Evolutionary conservation across 1,284 basidiomycete genomes (phyloP).

Genomic region (Ustilago curta): DNA sequence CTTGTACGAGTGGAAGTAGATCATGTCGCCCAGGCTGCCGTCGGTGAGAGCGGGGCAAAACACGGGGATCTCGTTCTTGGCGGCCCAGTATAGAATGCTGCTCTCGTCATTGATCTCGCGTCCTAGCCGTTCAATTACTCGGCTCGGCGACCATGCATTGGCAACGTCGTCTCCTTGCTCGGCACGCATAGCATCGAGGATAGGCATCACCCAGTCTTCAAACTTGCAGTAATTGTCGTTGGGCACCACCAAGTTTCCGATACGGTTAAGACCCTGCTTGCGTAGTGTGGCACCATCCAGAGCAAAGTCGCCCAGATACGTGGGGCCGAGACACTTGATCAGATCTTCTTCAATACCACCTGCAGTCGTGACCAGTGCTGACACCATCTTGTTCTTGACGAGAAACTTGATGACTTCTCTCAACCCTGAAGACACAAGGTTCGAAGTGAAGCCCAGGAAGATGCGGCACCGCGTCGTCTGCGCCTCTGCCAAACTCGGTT

Average conservation of each 20-base stretch:
- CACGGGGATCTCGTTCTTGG: slow-evolving; percentile 93
- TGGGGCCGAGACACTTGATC: slow-evolving; percentile 97
- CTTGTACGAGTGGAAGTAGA: slow-evolving; percentile 91
- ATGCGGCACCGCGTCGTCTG: slow-evolving; percentile 82
- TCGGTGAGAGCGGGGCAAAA: slow-evolving; percentile 99
- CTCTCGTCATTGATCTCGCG: slow-evolving; percentile 97
- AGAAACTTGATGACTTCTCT: slow-evolving; percentile 93
- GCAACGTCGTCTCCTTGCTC: slow-evolving; percentile 82
- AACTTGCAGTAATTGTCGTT: slow-evolving; percentile 99
- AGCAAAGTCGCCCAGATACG: slow-evolving; percentile 88
- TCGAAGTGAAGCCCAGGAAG: slow-evolving; percentile 98
- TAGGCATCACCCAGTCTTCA: slow-evolving; percentile 97
- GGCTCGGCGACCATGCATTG: slow-evolving; percentile 87
- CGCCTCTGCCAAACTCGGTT: slow-evolving; percentile 71
- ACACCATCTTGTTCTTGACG: slow-evolving; percentile 91
- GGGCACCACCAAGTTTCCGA: slow-evolving; percentile 96
- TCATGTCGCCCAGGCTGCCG: slow-evolving; percentile 98
- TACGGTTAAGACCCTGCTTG: slow-evolving; percentile 89
- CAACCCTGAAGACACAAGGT: slow-evolving; percentile 96
- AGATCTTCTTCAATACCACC: slow-evolving; percentile 99
- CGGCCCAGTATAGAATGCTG: slow-evolving; percentile 96
- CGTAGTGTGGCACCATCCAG: slow-evolving; percentile 89
- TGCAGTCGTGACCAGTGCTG: slow-evolving; percentile 93
- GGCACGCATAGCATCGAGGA: slow-evolving; percentile 87
- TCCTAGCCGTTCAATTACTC: slow-evolving; percentile 88